Evolutionary conservation across 192 early-diverging fungal species (phyloP), one percentile per base, ranked within the genome.

Genomic region (Gamsiella multidivaricata): DNA sequence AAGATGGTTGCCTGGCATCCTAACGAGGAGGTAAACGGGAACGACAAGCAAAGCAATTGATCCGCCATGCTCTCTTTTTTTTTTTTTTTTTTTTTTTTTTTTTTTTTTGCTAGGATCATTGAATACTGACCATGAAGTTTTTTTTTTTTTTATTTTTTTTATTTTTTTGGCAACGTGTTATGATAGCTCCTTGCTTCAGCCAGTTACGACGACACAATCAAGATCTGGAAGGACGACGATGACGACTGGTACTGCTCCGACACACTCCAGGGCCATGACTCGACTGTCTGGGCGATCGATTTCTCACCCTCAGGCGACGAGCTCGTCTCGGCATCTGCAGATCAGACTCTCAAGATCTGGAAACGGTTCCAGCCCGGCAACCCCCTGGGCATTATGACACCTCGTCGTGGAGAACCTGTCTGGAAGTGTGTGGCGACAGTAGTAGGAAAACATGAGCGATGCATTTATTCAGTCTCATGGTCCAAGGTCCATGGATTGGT

Each of bases 201-300:
- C 8, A 92, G 90, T 69, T 98, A 99, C 67, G 97, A 99, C 64
- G 94, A 99, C 66, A 95, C 94, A 4, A 91, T 99, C 57, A 91
- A 93, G 63, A 85, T 99, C 32, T 99, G 95, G 95, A 87, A 84
- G 50, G 96, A 99, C 31, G 93, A 98, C 61, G 92, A 94, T 60
- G 97, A 98, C 64, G 97, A 99, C 81, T 99, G 97, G 97, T 92
- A 91, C 70, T 95, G 93, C 64, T 88, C 91, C 22, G 92, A 93
- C 47, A 94, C 93, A 15, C 82, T 99, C 28, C 81, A 87, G 15
- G 96, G 94, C 9, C 96, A 97, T 65, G 83, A 83, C 20, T 94
- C 94, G 22, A 98, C 97, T 0, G 96, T 99, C 3, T 99, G 97
- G 97, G 87, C 84, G 0, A 88, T 96, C 3, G 96, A 97, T 59